Percentiles rank a stretch among this genome's conserved stretches.
Conservation (phyloP, 2,329 filamentous ascomycete species). For the Apiospora aurea region DNA sequence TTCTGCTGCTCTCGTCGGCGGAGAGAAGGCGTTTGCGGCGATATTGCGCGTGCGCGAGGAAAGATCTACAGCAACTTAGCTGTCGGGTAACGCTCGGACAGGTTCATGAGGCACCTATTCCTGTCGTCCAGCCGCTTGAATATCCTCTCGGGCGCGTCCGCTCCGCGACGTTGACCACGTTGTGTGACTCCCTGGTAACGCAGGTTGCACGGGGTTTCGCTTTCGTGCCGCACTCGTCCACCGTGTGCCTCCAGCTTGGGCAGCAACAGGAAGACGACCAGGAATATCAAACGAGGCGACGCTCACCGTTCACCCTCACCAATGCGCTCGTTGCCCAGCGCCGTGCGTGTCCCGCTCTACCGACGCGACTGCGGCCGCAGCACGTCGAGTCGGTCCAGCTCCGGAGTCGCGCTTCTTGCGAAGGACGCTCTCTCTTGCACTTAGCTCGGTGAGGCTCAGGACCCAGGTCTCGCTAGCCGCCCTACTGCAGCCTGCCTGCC, state of each 20-base stretch:
- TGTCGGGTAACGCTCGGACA: slow-evolving; percentile 11
- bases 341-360: not conserved
- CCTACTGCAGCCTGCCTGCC: not conserved
- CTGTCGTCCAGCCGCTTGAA: slow-evolving; percentile 13
- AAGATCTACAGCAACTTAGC: slow-evolving; percentile 19
- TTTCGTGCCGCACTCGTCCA: not conserved
- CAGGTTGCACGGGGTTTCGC: not conserved
- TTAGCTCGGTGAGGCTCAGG: not conserved
- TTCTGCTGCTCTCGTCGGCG: not conserved
- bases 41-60: not conserved
- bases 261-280: slow-evolving; percentile 2
- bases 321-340: not conserved
- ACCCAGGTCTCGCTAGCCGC: not conserved
- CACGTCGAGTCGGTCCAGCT: not conserved
- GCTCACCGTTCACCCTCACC: not conserved
- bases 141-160: not conserved
- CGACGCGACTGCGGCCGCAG: not conserved
- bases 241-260: not conserved
- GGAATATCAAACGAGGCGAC: not conserved
- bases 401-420: not conserved
- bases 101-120: not conserved
- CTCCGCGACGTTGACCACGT: slow-evolving; percentile 15
- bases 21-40: not conserved
- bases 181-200: slow-evolving; percentile 14
- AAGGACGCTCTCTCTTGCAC: not conserved